Base-by-base conservation (phyloP, 2,329 filamentous ascomycete species). In the Ophiostoma ips region DNA sequence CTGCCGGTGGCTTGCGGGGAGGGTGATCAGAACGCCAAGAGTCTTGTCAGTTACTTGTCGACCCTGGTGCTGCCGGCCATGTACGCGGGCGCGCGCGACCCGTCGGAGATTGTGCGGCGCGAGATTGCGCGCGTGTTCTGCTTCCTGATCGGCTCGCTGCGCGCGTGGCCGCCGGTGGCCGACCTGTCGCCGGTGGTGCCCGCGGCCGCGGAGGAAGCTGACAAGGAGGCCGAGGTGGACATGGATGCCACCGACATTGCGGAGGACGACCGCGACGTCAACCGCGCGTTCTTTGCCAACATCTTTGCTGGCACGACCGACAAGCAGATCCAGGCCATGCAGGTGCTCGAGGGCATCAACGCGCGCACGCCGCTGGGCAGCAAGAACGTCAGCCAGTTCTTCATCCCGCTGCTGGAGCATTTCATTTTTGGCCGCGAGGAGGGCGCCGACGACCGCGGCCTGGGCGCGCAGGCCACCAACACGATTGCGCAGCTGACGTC, bases 371-470 rank as follows among this genome's bases (percentile, higher is more conserved):
- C 78, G 46, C 70, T 98, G 52, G 76, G 76, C 54, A 84, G 86
- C 59, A 79, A 79, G 48, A 94, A 94, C 59, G 73, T 94, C 55
- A 81, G 83, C 52, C 83, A 90, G 16, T 84, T 95, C 60, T 87
- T 96, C 61, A 77, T 98, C 37, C 94, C 92, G 1, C 71, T 98
- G 18, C 72, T 96, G 10, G 92, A 98, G 61, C 89, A 95, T 62
- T 96, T 95, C 61, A 83, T 95, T 21, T 90, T 95, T 61, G 84
- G 88, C 52, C 79, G 84, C 53, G 78, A 77, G 5, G 84, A 87
- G 45, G 72, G 74, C 9, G 71, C 64, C 19, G 87, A 95, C 62
- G 88, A 87, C 34, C 84, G 94, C 57, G 90, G 88, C 46, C 72
- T 96, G 49, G 82, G 87, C 46, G 87, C 88, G 15, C 87, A 95